These are phyloP conservation scores for Epichloe brachyelytri DNA, from an alignment of 2,329 filamentous ascomycete genomes.

Conservation along the genomic window DNA sequence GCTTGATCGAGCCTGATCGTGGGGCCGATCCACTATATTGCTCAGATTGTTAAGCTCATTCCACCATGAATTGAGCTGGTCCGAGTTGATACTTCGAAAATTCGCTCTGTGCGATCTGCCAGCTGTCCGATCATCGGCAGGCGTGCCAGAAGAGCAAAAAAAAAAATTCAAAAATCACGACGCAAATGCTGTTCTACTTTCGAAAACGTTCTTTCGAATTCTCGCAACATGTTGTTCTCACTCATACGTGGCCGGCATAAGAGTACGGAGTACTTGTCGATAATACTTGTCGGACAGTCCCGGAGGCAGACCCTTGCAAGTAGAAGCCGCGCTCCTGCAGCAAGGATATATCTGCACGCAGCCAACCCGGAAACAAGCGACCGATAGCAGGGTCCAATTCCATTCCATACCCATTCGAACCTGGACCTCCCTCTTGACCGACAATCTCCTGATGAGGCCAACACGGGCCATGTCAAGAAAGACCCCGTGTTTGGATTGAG, in stretches of 20 bases:
- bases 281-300: slow-evolving; percentile 1
- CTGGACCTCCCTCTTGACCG: background rate
- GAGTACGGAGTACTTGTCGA: background rate
- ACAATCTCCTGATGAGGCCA: background rate
- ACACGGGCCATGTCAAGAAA: background rate
- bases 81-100: background rate
- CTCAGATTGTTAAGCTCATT: background rate
- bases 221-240: too few relatives aligned
- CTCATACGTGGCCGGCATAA: background rate
- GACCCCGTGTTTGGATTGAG: background rate
- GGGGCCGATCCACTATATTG: background rate
- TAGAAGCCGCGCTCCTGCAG: slow-evolving; percentile 1
- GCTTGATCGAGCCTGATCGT: background rate
- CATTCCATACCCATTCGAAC: background rate
- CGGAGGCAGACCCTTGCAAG: slow-evolving; percentile 1
- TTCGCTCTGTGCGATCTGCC: background rate
- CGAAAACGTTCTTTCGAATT: background rate
- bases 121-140: background rate
- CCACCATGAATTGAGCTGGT: background rate
- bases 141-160: background rate
- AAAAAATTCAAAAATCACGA: too few relatives aligned
- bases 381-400: background rate
- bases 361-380: slow-evolving; percentile 4
- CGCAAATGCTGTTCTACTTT: too few relatives aligned
- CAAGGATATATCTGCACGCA: background rate